phyloP scores from a whole-genome alignment of 1,284 basidiomycete species.

The Pseudozyma pruni region DNA sequence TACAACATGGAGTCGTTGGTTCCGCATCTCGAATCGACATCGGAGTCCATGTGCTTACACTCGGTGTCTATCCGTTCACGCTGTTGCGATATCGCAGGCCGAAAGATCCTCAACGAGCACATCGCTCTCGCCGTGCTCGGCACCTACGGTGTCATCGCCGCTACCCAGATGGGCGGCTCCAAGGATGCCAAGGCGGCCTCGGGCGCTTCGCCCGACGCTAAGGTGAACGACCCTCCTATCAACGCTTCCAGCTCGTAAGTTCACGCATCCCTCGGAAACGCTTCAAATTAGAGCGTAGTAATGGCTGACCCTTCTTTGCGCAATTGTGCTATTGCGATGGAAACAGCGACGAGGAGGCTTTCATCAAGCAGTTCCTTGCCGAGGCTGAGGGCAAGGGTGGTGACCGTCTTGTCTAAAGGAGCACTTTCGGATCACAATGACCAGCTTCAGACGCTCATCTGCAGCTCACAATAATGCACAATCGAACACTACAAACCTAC shows the following conservation, averaged over 20 bases:
- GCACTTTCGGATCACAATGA: not conserved
- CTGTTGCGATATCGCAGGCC: conserved; percentile 38
- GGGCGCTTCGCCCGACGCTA: conserved; percentile 24
- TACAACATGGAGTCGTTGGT: too few relatives aligned
- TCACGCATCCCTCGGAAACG: not conserved
- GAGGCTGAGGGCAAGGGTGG: conserved; percentile 55
- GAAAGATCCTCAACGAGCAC: conserved; percentile 65
- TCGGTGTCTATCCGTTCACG: too few relatives aligned
- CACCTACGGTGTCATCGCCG: conserved; percentile 50
- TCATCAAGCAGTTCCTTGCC: conserved; percentile 66
- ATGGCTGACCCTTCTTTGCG: too few relatives aligned
- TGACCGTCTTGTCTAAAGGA: conserved; percentile 45
- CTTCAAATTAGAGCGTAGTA: too few relatives aligned
- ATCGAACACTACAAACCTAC: not conserved
- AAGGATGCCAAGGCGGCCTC: conserved; percentile 39
- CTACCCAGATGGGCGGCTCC: conserved; percentile 30
- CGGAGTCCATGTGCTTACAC: too few relatives aligned
- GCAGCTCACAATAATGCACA: too few relatives aligned
- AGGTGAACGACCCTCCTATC: conserved; percentile 48
- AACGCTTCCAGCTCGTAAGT: conserved; percentile 62
- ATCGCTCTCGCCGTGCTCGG: conserved; percentile 59
- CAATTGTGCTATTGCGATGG: too few relatives aligned
- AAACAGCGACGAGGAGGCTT: conserved; percentile 63
- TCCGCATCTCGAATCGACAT: too few relatives aligned
- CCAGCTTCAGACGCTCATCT: too few relatives aligned